A percentile compares a stretch with the other conserved stretches of the same genome.
Evolutionary conservation across 2,329 filamentous ascomycete genomes (phyloP).

Genomic region (Calonectria pseudoreteaudii): DNA sequence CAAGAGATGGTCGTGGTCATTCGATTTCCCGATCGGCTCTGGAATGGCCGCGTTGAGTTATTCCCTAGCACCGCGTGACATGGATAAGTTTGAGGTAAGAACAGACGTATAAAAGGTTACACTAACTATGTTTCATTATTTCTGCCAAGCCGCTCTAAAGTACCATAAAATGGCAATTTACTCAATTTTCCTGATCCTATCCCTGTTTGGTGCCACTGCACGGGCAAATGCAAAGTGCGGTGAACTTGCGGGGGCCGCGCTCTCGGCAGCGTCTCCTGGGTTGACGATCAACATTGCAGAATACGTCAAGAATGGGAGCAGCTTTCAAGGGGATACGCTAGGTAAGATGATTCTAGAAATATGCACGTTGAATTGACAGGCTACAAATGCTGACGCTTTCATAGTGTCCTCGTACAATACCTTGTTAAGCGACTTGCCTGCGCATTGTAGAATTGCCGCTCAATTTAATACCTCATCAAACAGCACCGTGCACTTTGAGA

Average conservation of each 20-base stretch:
- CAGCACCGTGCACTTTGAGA: not conserved
- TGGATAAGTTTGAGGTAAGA: not conserved
- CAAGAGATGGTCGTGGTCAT: not conserved
- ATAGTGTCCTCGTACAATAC: conserved; percentile 1
- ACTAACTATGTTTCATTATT: not conserved
- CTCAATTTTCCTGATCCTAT: not conserved
- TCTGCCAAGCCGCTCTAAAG: not conserved
- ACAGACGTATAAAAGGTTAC: not conserved
- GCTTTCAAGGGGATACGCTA: not conserved
- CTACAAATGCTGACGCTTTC: not conserved
- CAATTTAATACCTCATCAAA: conserved; percentile 2
- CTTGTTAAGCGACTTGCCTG: not conserved
- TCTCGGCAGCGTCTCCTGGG: not conserved
- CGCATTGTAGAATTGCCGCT: not conserved
- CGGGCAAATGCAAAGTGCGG: not conserved
- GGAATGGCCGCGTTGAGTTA: not conserved
- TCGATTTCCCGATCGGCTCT: not conserved
- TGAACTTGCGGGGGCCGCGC: not conserved
- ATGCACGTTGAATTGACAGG: no score
- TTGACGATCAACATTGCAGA: not conserved
- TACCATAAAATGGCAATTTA: not conserved
- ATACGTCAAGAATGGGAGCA: not conserved
- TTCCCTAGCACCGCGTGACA: not conserved
- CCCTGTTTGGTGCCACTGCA: not conserved
- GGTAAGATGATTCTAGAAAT: not conserved